These are phyloP conservation scores for Rhododendron vialii DNA, from an alignment of 148 eudicot species.

Conservation along the genomic window DNA sequence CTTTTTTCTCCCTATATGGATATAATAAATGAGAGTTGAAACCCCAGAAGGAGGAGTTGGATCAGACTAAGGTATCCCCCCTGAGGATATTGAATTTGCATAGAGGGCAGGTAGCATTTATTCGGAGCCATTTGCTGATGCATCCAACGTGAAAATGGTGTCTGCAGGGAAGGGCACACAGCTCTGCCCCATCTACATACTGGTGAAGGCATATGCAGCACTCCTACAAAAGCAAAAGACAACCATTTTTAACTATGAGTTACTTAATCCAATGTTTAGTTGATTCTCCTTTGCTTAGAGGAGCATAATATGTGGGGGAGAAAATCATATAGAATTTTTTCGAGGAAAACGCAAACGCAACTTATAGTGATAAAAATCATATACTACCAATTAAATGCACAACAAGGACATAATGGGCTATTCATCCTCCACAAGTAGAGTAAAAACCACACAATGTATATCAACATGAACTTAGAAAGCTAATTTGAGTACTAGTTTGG, in stretches of 20 bases:
- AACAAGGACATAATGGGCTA: neutral
- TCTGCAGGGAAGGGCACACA: constrained; percentile 67
- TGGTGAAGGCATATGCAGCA: constrained; percentile 69
- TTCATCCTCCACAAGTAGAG: neutral
- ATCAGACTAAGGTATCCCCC: constrained; percentile 44
- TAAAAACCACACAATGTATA: neutral
- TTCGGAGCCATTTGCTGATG: constrained; percentile 65
- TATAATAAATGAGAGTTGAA: neutral
- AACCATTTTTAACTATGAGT: neutral
- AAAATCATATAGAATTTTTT: neutral
- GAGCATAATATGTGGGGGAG: neutral
- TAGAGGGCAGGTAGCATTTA: constrained; percentile 73
- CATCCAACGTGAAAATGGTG: constrained; percentile 69
- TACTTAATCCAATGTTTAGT: neutral
- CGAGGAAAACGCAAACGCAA: neutral
- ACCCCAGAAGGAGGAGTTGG: neutral
- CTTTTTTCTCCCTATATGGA: neutral
- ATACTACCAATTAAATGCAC: neutral
- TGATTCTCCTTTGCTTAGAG: neutral
- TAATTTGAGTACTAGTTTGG: neutral
- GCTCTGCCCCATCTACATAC: constrained; percentile 58
- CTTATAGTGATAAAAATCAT: neutral
- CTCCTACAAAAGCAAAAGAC: constrained; percentile 35
- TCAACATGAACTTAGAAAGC: neutral
- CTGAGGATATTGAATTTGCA: constrained; percentile 66